phyloP scores from a whole-genome alignment of 2,329 filamentous ascomycete genomes.

The Xylaria sp. region DNA sequence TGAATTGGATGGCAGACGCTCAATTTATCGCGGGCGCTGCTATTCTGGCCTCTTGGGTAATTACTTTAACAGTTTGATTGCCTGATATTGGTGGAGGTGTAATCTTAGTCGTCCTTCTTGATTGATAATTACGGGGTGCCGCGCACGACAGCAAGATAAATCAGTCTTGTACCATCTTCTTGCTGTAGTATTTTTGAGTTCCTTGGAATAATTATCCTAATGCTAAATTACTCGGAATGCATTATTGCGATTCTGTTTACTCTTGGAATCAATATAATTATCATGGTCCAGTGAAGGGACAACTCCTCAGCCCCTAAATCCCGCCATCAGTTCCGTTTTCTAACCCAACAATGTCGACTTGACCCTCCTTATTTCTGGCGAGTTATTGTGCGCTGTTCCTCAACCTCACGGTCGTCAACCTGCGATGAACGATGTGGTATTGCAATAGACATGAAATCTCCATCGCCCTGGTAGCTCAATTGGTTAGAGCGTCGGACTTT shows the following conservation, averaged over 20 bases:
- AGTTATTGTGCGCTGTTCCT: neutral
- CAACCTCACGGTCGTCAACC: neutral
- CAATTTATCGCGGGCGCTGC: slow-evolving; percentile 4
- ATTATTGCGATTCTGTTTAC: neutral
- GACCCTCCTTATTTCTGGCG: neutral
- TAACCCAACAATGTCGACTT: neutral
- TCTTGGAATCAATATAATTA: neutral
- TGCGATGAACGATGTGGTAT: neutral
- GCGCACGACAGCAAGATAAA: neutral
- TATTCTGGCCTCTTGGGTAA: slow-evolving; percentile 9
- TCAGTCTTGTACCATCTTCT: neutral
- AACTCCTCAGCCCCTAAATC: neutral
- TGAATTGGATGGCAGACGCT: neutral
- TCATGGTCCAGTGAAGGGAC: neutral
- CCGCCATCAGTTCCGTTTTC: neutral
- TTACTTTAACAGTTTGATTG: slow-evolving; percentile 6
- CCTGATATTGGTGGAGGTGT: neutral
- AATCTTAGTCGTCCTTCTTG: neutral
- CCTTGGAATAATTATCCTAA: neutral
- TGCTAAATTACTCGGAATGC: neutral
- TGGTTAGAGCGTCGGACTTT: slow-evolving; percentile 43
- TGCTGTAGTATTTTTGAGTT: neutral
- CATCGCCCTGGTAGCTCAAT: slow-evolving; percentile 41
- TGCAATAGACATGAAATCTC: too few relatives aligned
- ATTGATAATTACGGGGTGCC: neutral